These are phyloP conservation scores for Megacollybia marginata DNA, from an alignment of 768 basidiomycete genomes.

Conservation along the genomic window DNA sequence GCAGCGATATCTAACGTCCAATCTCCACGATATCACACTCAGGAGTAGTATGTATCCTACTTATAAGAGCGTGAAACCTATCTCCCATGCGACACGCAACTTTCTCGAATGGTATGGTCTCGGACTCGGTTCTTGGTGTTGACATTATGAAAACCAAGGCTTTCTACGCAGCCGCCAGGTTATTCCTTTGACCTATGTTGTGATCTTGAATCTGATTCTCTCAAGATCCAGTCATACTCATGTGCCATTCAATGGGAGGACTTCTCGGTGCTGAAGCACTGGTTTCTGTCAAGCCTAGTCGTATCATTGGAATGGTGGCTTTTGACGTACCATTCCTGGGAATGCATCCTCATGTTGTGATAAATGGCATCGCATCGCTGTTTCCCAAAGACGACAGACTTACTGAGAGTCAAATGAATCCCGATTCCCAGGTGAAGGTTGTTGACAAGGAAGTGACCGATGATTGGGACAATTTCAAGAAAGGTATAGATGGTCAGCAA, in stretches of 20 bases:
- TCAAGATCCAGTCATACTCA: slow-evolving; percentile 35
- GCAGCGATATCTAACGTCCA: slow-evolving; percentile 30
- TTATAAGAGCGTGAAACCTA: slow-evolving; percentile 50
- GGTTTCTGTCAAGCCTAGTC: slow-evolving; percentile 26
- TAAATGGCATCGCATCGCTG: slow-evolving; percentile 48
- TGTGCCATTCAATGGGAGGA: slow-evolving; percentile 59
- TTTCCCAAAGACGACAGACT: slow-evolving; percentile 27
- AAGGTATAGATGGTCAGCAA: slow-evolving; percentile 19
- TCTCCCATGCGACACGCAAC: slow-evolving; percentile 41
- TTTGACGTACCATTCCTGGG: slow-evolving; percentile 55
- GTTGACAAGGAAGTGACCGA: slow-evolving; percentile 40
- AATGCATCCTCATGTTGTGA: slow-evolving; percentile 56
- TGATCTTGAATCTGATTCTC: too few relatives aligned
- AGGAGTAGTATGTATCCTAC: slow-evolving; percentile 50
- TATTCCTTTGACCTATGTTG: too few relatives aligned
- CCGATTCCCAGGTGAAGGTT: slow-evolving; percentile 31
- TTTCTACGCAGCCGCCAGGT: slow-evolving; percentile 45
- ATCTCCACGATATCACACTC: slow-evolving; percentile 30
- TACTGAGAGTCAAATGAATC: slow-evolving; percentile 36
- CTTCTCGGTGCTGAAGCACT: slow-evolving; percentile 52
- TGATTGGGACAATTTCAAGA: slow-evolving; percentile 41
- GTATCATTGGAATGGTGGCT: slow-evolving; percentile 47
- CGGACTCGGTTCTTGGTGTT: neutral
- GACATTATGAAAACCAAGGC: slow-evolving; percentile 24
- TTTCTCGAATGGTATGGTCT: slow-evolving; percentile 45